Base-by-base conservation (phyloP, 257 asterid genomes). In the Fraxinus cuspidata region DNA sequence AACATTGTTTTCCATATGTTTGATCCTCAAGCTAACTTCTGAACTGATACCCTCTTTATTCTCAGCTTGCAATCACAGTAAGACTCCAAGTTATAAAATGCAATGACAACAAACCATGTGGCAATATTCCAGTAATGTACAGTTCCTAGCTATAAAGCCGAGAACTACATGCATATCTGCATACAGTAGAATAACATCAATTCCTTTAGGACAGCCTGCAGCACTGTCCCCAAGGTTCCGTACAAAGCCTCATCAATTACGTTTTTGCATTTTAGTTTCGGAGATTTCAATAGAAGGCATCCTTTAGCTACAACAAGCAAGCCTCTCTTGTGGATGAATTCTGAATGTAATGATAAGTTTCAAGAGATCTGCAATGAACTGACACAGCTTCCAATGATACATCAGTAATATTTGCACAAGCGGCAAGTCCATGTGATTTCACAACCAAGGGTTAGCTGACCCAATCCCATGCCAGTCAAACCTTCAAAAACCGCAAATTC, bases 1-100 rank as follows among this genome's bases (percentile, higher is more conserved):
- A 38, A 63, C 27, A 68, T 84, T 79, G 38, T 76, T 80, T 63
- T 82, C 79, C 77, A 86, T 15, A 63, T 84, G 18, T 44, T 13
- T 44, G 53, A 1, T 44, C 53, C 53, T 44, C 18, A 13, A 44
- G 53, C 53, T 3, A 44, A 44, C 53, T 12, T 44, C 7, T 44
- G 53, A 44, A 44, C 53, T 0, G 53, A 44, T 44, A 15, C n/a
- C 53, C n/a, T 47, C 56, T 47, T 47, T 47, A 47, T 47, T 15
- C n/a, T 15, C 56, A 15, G 15, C 56, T 47, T 0, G 7, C 3
- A 47, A 15, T 47, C 19, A 4, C 56, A 5, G n/a, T 47, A 3
- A 4, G 7, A 47, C 56, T 47, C n/a, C 56, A 15, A 0, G 0
- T 47, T 15, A 0, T 13, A 4, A 47, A 47, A 47, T 47, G 56